Evolutionary conservation across 179 eudicot species (phyloP).

Genomic region (Sideroxylon spinosum): DNA sequence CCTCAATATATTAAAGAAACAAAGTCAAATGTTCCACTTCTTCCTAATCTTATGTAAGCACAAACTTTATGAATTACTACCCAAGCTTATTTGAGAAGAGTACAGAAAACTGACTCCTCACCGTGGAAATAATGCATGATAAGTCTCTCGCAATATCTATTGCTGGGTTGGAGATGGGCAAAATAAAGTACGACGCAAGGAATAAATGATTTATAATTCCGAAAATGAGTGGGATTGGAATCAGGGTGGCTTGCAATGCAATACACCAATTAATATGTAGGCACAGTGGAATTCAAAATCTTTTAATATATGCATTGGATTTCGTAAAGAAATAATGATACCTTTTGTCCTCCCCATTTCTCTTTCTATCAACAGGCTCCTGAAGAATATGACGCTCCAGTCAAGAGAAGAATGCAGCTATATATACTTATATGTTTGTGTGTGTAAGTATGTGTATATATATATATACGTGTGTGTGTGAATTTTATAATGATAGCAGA

Average conservation of each 20-base stretch:
- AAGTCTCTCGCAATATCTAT: too few species aligned
- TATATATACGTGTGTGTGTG: neutral
- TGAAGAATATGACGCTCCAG: constrained; percentile 42
- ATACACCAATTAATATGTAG: neutral
- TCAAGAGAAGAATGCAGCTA: constrained; percentile 14
- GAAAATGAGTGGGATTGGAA: neutral
- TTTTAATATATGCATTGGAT: neutral
- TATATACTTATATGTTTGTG: neutral
- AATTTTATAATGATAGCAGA: neutral
- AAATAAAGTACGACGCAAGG: neutral
- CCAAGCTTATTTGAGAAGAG: neutral
- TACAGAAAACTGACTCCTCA: neutral
- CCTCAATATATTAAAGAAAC: too few species aligned
- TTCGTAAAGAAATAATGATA: neutral
- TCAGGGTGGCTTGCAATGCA: neutral
- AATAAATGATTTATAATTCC: neutral
- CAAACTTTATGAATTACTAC: neutral
- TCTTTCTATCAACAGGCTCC: constrained; percentile 31
- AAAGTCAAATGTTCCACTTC: neutral
- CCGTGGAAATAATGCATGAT: neutral
- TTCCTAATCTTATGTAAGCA: constrained; percentile 1
- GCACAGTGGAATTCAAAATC: neutral
- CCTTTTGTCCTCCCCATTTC: neutral
- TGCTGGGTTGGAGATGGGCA: neutral
- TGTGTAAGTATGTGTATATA: too few species aligned